A percentile compares a stretch with the other conserved stretches of the same genome.
These are phyloP conservation scores for Candida tammaniensis DNA, from an alignment of 805 yeast species.

Conservation along the genomic window DNA sequence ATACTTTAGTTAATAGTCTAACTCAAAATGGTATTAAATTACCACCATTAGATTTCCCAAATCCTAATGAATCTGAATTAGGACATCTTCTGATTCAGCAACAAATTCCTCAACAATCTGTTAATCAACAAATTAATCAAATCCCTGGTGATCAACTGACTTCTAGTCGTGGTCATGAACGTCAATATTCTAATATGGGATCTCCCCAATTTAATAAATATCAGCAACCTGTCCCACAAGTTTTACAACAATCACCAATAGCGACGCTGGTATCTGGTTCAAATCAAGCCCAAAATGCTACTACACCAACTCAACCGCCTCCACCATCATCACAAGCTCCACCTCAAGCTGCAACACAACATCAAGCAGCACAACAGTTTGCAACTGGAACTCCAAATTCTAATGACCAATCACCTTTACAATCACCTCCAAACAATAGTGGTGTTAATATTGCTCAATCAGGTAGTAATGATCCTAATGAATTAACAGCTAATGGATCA, in stretches of 20 bases:
- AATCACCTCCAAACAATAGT: conserved; percentile 7
- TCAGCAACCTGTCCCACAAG: too few relatives aligned
- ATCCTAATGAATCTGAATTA: conserved; percentile 17
- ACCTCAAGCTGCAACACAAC: too few relatives aligned
- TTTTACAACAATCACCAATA: too few relatives aligned
- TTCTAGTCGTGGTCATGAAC: too few relatives aligned
- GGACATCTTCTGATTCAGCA: neutral
- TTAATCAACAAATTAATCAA: too few relatives aligned
- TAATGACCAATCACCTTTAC: conserved; percentile 7
- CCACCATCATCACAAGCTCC: too few relatives aligned
- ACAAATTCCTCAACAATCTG: neutral
- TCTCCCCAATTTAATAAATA: too few relatives aligned
- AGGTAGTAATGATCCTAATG: neutral
- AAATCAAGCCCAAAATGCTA: too few relatives aligned
- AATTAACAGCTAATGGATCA: conserved; percentile 8
- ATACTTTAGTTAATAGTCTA: conserved; percentile 47
- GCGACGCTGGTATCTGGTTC: too few relatives aligned
- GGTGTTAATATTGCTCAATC: neutral
- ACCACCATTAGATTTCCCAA: conserved; percentile 62
- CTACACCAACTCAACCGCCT: too few relatives aligned
- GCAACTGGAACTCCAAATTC: conserved; percentile 4
- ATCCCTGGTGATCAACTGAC: too few relatives aligned
- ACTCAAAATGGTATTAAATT: conserved; percentile 60
- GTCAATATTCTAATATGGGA: conserved; percentile 4
- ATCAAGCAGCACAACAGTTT: neutral